Evolutionary conservation across 1,139 yeast genomes (phyloP).

Genomic region (Taiozyma sp.): DNA sequence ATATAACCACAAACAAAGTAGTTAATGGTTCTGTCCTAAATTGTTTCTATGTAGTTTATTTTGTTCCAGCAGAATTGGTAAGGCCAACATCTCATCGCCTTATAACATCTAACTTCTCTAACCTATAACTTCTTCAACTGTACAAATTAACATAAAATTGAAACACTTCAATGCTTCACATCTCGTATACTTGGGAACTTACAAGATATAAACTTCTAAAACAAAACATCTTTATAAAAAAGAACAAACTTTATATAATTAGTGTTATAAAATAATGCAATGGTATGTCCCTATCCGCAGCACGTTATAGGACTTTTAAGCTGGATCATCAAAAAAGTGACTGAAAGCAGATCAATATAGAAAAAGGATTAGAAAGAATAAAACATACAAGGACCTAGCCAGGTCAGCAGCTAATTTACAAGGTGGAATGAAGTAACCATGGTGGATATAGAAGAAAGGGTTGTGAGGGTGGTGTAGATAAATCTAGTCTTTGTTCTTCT

Average conservation of each 20-base stretch:
- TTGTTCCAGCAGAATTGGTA: neutral
- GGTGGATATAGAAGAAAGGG: neutral
- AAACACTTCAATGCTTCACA: too few species aligned
- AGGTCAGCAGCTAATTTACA: neutral
- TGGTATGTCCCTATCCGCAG: neutral
- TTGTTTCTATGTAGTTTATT: too few species aligned
- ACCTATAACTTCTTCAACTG: neutral
- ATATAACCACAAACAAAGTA: too few species aligned
- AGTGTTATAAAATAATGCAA: neutral
- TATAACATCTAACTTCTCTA: neutral
- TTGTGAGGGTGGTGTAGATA: neutral
- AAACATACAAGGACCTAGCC: neutral
- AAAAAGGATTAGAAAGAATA: neutral
- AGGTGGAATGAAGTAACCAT: too few species aligned
- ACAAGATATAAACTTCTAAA: neutral
- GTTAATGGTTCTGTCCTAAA: too few species aligned
- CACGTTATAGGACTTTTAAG: neutral
- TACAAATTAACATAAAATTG: too few species aligned
- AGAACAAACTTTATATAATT: neutral
- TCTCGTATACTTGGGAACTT: neutral
- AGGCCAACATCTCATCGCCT: neutral
- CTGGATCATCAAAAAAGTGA: neutral
- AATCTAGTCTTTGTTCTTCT: slow-evolving; percentile 12
- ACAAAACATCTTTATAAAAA: neutral
- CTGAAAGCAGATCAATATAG: neutral